Evolutionary conservation across 2,329 filamentous ascomycete species (phyloP), one percentile per base, ranked within the genome.

Genomic region (Penicillium capsulatum): DNA sequence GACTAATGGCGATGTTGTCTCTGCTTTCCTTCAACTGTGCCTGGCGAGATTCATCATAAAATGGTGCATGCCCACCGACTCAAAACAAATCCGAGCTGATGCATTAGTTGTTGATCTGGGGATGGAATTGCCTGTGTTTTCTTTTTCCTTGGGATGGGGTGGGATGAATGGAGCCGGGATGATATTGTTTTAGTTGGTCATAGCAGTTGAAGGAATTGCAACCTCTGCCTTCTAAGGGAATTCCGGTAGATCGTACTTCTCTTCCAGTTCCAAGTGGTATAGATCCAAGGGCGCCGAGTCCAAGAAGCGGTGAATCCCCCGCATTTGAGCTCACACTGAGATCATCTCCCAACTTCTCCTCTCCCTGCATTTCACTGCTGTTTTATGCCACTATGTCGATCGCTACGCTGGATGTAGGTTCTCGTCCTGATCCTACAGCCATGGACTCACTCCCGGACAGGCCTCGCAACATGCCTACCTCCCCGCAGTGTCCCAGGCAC

Each of bases 401-500:
- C 39, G 65, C 66, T 38, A 69, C 67, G 30, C 59, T 72, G 27
- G 67, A 72, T 45, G 69, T 69, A 56, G 43, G 60, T 19, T 9
- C 8, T 36, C 4, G 26, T 17, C 5, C n/a, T 3, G 1, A 31
- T 14, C 24, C 13, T 11, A 10, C 10, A 30, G 17, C 13, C 9
- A 27, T 13, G 16, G n/a, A 36, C 36, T 41, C 11, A 54, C 29
- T 3, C n/a, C n/a, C 26, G 17, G 19, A 31, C 36, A 66, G 63
- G 46, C 44, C 17, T 49, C 53, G 19, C 58, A 60, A 30, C 57
- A 59, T 34, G 76, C 79, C 48, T 76, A 80, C 51, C 82, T 94
- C 29, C 86, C 88, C 3, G 64, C 74, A 15, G 81, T 85, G 51
- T 83, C 84, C 8, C 73, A 77, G 47, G 79, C 80, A 4, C 83